Evolutionary conservation across 2,329 filamentous ascomycete genomes (phyloP), one percentile per base, ranked within the genome.

Genomic region (Sphaceloma murrayae): DNA sequence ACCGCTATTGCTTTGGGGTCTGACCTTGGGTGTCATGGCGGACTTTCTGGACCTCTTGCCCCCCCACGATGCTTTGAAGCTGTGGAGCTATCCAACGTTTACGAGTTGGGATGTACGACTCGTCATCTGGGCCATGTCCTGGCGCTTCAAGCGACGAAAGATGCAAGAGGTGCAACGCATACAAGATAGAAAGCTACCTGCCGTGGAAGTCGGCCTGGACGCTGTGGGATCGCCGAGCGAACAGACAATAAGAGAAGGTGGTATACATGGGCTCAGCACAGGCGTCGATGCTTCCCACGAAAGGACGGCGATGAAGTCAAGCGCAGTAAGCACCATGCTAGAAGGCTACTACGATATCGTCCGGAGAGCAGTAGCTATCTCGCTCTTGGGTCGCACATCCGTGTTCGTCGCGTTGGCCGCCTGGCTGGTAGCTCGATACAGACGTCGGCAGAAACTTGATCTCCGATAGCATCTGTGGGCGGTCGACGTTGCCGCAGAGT

Each of bases 41-140:
- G 80, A 84, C 58, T 77, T 83, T 50, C 66, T 83, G 17, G 77
- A 82, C 50, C 70, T 80, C 54, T 61, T 82, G 3, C 78, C 78
- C n/a, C 77, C 78, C 1, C 66, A 74, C 50, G 75, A 73, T 43
- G 72, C 77, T 2, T 68, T 82, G 3, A 63, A 73, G 24, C 58
- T 81, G 18, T 83, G 79, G 78, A 72, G 71, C 21, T 82, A 81
- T 54, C 80, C 80, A 0, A 82, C 76, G 1, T 82, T 83, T 55
- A 80, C 78, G 0, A 68, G 73, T 1, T 68, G 67, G 46, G 80
- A 83, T 53, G 66, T 82, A 3, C 66, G 73, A 4, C 62, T 77
- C 22, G 63, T 76, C 8, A 69, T 82, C 44, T 78, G 71, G 64
- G 55, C 77, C 7, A 60, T 81, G 54, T 80, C 77, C 0, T 72